Conservation (phyloP, 768 basidiomycete species). For the Rhodotorula diobovata region DNA sequence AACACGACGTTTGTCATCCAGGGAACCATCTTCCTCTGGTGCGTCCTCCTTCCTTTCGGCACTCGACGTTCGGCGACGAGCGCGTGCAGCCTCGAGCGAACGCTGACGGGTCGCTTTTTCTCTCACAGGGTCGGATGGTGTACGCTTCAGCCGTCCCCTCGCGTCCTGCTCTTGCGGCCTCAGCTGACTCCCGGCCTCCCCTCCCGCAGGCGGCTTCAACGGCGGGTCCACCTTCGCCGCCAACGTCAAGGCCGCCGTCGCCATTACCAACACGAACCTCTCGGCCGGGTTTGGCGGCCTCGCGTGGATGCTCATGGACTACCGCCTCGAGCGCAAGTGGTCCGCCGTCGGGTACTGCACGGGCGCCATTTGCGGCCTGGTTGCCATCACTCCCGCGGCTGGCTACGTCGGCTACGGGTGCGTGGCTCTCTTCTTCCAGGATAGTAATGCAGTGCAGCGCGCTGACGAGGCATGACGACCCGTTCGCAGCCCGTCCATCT, state of each 20-base stretch:
- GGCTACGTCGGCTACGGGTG: slow-evolving; percentile 50
- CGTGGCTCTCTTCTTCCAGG: not conserved
- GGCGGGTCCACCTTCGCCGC: slow-evolving; percentile 86
- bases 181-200: not conserved
- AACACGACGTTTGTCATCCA: slow-evolving; percentile 87
- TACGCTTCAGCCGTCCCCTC: too few species aligned
- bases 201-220: slow-evolving; percentile 59
- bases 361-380: slow-evolving; percentile 83
- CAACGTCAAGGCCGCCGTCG: slow-evolving; percentile 78
- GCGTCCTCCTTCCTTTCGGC: slow-evolving; percentile 7
- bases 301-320: slow-evolving; percentile 89
- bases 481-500: slow-evolving; percentile 61
- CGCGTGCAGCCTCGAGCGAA: too few species aligned
- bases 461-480: not conserved
- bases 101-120: too few species aligned
- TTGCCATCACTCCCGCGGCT: slow-evolving; percentile 64
- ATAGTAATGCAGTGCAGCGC: not conserved
- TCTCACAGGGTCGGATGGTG: not conserved
- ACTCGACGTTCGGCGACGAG: too few species aligned
- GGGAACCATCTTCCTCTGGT: slow-evolving; percentile 89
- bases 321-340: slow-evolving; percentile 88
- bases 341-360: slow-evolving; percentile 91
- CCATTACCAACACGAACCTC: slow-evolving; percentile 89
- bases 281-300: slow-evolving; percentile 82
- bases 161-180: not conserved